Evolutionary conservation across 1,284 basidiomycete species (phyloP), one percentile per base, ranked within the genome.

Genomic region (Xerocomus nothofagi): DNA sequence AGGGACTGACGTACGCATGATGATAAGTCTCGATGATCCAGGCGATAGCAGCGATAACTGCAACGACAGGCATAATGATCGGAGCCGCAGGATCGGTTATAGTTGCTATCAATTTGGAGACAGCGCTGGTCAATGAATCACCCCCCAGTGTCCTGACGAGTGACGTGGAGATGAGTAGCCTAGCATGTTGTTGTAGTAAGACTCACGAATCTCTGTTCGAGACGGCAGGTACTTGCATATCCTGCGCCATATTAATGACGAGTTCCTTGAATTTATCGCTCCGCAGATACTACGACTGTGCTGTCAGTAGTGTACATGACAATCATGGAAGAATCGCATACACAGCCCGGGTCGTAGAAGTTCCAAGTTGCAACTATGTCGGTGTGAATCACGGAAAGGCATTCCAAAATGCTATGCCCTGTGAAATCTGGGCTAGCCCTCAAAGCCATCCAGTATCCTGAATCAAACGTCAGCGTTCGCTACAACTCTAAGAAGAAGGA

Each of bases 361-460:
- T 53, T 53, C 41, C 42, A 53, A 29, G 37, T 29, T 3, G 32
- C 23, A 5, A 51, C 32, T 11, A 50, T 51, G 15, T 51, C 48
- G 5, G 37, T 6, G 7, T 51, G 50, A 6, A 51, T 39, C 9
- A 51, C 41, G 18, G 26, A 39, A 20, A 51, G 36, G 30, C 37
- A 51, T 1, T 51, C 50, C 41, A 20, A 30, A 4, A 39, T 51
- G 6, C 15, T 41, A 4, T 39, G 51, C 8, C 44, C 34, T 11
- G 3, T 12, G 20, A 53, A 53, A 29, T 31, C 11, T 3, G 39
- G 21, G 9, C 50, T 33, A 7, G 40, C 5, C 8, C 36, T 20
- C 27, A 53, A 31, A 3, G 50, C 51, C 24, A 40, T 47, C 52
- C 52, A 53, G 31, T 53, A 53, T 14, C n/a, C 44, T 53, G 27